These are phyloP conservation scores for Colletotrichum sp. DNA, from an alignment of 2,329 filamentous ascomycete genomes.

Conservation along the genomic window DNA sequence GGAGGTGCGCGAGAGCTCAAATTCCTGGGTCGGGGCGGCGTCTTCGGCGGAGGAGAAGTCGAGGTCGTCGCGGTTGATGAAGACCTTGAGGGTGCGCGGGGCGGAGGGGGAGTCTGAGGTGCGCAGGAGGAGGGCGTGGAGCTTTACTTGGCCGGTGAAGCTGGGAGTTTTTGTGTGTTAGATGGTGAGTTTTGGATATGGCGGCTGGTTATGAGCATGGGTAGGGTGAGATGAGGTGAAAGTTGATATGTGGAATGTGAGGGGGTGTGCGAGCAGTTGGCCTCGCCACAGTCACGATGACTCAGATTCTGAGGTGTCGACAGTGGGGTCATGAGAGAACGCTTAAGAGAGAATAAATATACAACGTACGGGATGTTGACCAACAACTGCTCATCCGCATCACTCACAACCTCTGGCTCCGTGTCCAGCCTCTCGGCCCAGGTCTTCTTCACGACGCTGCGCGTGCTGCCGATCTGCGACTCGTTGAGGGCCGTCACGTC, in stretches of 20 bases:
- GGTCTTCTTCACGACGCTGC: constrained; percentile 83
- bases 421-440: constrained; percentile 80
- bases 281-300: rapidly evolving
- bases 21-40: constrained; percentile 71
- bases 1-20: constrained; percentile 77
- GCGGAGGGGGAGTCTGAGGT: constrained; percentile 73
- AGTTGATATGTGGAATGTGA: not conserved
- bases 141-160: constrained; percentile 91
- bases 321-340: no score
- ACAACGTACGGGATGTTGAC: constrained; percentile 82
- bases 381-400: constrained; percentile 91
- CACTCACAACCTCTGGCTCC: constrained; percentile 79
- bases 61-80: constrained; percentile 83
- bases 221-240: not conserved
- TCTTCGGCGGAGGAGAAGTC: constrained; percentile 82
- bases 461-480: constrained; percentile 67
- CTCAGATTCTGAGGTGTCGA: not conserved
- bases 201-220: not conserved
- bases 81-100: constrained; percentile 84
- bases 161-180: constrained; percentile 45
- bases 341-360: not conserved
- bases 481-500: constrained; percentile 87
- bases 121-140: constrained; percentile 87
- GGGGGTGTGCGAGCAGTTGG: not conserved
- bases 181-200: not conserved